These are phyloP conservation scores for Podospora appendiculata DNA, from an alignment of 495 filamentous ascomycete genomes.

Conservation along the genomic window DNA sequence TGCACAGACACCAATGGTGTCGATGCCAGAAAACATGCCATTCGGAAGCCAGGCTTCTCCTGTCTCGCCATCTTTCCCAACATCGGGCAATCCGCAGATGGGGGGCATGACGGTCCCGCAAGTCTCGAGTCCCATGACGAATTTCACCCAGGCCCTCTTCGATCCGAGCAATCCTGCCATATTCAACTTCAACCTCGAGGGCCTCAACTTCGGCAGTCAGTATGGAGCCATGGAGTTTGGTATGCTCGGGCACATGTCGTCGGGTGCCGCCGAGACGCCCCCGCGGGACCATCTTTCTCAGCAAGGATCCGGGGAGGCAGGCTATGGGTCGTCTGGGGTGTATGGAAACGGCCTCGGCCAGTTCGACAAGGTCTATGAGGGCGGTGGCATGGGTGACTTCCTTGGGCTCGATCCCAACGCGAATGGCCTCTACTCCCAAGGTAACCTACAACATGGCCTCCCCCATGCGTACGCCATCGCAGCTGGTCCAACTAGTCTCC, in stretches of 20 bases:
- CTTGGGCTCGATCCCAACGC: constrained; percentile 31
- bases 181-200: constrained; percentile 90
- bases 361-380: constrained; percentile 36
- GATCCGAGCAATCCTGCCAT: constrained; percentile 84
- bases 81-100: constrained; percentile 17
- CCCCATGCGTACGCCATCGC: constrained; percentile 44
- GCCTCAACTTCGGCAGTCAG: constrained; percentile 90
- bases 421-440: constrained; percentile 34
- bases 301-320: constrained; percentile 28
- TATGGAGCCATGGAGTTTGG: constrained; percentile 91
- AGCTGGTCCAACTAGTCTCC: constrained; percentile 38
- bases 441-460: constrained; percentile 43
- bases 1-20: constrained; percentile 15
- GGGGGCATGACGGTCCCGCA: constrained; percentile 21
- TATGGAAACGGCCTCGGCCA: constrained; percentile 36
- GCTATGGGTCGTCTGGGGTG: constrained; percentile 32
- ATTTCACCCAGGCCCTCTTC: constrained; percentile 58
- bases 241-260: constrained; percentile 91
- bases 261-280: constrained; percentile 70
- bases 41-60: constrained; percentile 60
- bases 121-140: constrained; percentile 23
- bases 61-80: constrained; percentile 59
- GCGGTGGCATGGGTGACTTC: constrained; percentile 29
- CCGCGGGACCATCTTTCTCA: constrained; percentile 51
- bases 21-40: constrained; percentile 39